Evolutionary conservation across 352 stramenopile species (phyloP).

Genomic region (Globisporangium polare): DNA sequence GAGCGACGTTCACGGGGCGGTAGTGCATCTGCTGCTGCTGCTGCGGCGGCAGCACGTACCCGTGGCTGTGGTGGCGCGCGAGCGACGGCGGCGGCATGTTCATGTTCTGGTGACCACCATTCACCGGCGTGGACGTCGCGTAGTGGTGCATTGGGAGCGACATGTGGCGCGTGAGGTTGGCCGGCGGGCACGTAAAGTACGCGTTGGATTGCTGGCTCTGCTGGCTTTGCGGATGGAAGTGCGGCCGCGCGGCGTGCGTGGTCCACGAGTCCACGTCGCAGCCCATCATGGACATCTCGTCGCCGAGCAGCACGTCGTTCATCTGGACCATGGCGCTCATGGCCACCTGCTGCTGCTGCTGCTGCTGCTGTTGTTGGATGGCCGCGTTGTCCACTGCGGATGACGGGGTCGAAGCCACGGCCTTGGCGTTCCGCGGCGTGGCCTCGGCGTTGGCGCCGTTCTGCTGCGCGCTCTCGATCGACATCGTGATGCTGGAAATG

Average conservation of each 20-base stretch:
- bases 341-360: slow-evolving; percentile 21
- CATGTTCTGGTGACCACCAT: slow-evolving; percentile 22
- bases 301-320: slow-evolving; percentile 53
- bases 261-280: slow-evolving; percentile 58
- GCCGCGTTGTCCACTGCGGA: slow-evolving; percentile 7
- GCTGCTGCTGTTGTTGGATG: slow-evolving; percentile 20
- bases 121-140: slow-evolving; percentile 17
- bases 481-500: slow-evolving; percentile 23
- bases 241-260: slow-evolving; percentile 24
- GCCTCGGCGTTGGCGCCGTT: slow-evolving; percentile 21
- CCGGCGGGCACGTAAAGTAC: slow-evolving; percentile 43
- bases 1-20: slow-evolving; percentile 37
- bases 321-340: slow-evolving; percentile 21
- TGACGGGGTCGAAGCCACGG: neutral
- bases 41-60: slow-evolving; percentile 42
- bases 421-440: slow-evolving; percentile 14
- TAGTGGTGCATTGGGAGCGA: slow-evolving; percentile 49
- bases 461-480: slow-evolving; percentile 34
- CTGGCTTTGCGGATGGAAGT: slow-evolving; percentile 24
- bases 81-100: slow-evolving; percentile 49
- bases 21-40: slow-evolving; percentile 26
- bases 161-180: slow-evolving; percentile 60
- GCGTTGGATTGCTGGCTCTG: slow-evolving; percentile 17
- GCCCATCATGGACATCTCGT: slow-evolving; percentile 67
- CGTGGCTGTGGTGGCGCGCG: slow-evolving; percentile 61